Percentiles rank a stretch among this genome's conserved stretches.
Conservation (phyloP, 495 filamentous ascomycete genomes). For the Lichenothelia convexa region DNA sequence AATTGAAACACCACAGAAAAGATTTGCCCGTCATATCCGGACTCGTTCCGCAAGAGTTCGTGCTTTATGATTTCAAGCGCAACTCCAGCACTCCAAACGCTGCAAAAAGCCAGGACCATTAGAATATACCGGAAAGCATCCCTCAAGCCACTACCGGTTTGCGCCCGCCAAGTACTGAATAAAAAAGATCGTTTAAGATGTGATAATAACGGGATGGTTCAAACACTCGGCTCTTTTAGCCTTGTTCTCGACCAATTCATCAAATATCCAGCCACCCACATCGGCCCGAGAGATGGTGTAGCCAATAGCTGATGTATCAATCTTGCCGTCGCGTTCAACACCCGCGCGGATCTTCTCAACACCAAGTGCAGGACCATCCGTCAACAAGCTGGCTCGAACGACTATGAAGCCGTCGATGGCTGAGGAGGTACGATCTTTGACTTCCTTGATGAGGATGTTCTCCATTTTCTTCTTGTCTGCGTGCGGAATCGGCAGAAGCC, state of each 20-base stretch:
- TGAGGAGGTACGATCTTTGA: constrained; percentile 4
- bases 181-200: too few species aligned
- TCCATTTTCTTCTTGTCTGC: constrained; percentile 46
- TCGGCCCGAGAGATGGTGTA: constrained; percentile 15
- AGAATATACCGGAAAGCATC: too few species aligned
- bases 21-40: too few species aligned
- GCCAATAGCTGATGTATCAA: constrained; percentile 14
- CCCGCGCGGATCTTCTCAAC: constrained; percentile 8
- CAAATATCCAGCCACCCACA: constrained; percentile 19
- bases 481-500: constrained; percentile 31
- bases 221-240: constrained; percentile 4
- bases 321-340: constrained; percentile 6
- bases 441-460: constrained; percentile 17
- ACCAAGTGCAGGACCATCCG: constrained; percentile 11
- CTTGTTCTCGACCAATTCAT: constrained; percentile 10
- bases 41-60: too few species aligned
- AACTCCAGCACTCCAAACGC: too few species aligned
- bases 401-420: constrained; percentile 13
- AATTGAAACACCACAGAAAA: too few species aligned
- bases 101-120: too few species aligned
- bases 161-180: too few species aligned
- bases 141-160: too few species aligned
- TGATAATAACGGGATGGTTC: too few species aligned
- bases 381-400: constrained; percentile 8
- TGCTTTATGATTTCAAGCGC: too few species aligned